phyloP scores from a whole-genome alignment of 1,139 yeast species.

The Kazachstania sp. region DNA sequence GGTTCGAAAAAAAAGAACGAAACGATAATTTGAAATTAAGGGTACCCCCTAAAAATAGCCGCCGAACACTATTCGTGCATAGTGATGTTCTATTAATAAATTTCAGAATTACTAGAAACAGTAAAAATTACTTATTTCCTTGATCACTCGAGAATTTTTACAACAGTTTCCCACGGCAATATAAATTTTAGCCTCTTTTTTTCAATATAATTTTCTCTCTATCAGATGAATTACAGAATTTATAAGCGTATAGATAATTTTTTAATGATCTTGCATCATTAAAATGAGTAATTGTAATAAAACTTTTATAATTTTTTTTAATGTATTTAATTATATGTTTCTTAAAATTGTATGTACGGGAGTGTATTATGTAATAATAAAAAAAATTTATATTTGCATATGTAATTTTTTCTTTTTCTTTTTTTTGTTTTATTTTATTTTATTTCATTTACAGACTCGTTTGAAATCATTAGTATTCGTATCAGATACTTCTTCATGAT shows the following conservation, averaged over 20 bases:
- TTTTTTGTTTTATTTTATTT: too few relatives aligned
- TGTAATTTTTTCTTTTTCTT: not conserved
- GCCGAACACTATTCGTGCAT: not conserved
- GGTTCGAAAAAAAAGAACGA: not conserved
- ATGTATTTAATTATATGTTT: not conserved
- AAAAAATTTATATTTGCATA: not conserved
- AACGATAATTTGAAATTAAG: not conserved
- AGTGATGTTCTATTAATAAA: not conserved
- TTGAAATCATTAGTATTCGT: not conserved
- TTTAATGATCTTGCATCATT: too few relatives aligned
- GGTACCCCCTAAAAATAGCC: not conserved
- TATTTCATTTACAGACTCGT: slow-evolving; percentile 4
- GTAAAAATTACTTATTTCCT: too few relatives aligned
- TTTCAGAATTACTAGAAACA: too few relatives aligned
- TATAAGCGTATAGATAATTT: too few relatives aligned
- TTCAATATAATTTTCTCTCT: too few relatives aligned
- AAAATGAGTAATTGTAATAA: too few relatives aligned
- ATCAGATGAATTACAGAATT: too few relatives aligned
- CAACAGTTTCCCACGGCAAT: too few relatives aligned
- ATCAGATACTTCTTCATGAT: slow-evolving; percentile 1
- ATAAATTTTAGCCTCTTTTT: too few relatives aligned
- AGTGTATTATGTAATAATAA: not conserved
- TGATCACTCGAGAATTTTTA: too few relatives aligned
- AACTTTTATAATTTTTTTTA: too few relatives aligned
- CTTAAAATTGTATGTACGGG: not conserved